Base-by-base conservation (phyloP, 331 rosid species). In the Arachis monticola region DNA sequence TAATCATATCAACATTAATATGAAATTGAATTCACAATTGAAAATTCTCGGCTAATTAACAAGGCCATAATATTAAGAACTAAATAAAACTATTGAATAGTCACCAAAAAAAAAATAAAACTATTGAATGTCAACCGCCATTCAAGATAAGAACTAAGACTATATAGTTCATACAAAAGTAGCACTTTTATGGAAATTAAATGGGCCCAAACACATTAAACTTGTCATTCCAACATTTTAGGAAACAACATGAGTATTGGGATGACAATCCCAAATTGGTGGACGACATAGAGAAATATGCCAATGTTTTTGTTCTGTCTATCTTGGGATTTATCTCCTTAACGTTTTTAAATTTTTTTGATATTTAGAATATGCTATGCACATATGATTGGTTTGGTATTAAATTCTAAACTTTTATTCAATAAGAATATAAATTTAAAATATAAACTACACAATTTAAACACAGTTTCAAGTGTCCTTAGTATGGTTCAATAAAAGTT, bases 181-280 rank as follows among this genome's bases (percentile, higher is more conserved):
- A 42, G 51, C 72, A 74, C 65, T 75, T 77, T 73, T 70, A 44
- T 74, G 70, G 61, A 35, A 35, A 62, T 57, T 74, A 30, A 40
- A 0, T 41, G 85, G 79, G 83, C 76, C 85, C 76, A 60, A 85
- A 56, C 48, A 42, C 64, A 52, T 72, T 79, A 41, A 76, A 67
- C 75, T 77, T 61, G 27, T 30, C 64, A 84, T 78, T 83, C 83
- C 82, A 51, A 84, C 84, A 2, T 78, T 68, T 84, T 66, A 44
- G 93, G 84, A 74, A 84, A 80, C 66, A 74, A 68, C 10, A 58
- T 72, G 74, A 80, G 77, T 67, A 80, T 73, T 72, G 72, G 74
- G 82, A 51, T 75, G 67, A 81, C 70, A 81, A 55, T 65, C 77
- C 71, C 88, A 77, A 81, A 56, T 79, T 42, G 63, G 60, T 64